Percentiles rank a stretch among this genome's conserved stretches.
Conservation (phyloP, 768 basidiomycete genomes). For the Mycena chlorophos region DNA sequence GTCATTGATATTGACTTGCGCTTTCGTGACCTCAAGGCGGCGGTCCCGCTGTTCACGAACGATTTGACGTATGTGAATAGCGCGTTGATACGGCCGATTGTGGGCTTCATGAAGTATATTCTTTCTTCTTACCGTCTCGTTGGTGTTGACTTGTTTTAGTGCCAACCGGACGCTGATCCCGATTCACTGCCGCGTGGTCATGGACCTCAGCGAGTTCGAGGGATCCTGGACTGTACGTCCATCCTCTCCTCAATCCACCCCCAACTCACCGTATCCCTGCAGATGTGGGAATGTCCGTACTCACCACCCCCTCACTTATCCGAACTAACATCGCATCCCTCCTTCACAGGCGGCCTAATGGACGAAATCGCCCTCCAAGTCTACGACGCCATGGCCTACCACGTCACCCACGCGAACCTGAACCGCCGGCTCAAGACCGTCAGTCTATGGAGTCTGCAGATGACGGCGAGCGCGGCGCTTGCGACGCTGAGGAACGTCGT, state of each 20-base stretch:
- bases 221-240: constrained; percentile 90
- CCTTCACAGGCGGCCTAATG: constrained; percentile 79
- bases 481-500: constrained; percentile 73
- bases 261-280: constrained; percentile 17
- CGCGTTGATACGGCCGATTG: constrained; percentile 91
- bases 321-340: constrained; percentile 15
- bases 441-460: constrained; percentile 91
- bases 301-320: background rate
- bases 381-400: constrained; percentile 92
- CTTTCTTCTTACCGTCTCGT: constrained; percentile 1
- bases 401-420: constrained; percentile 89
- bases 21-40: constrained; percentile 94
- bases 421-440: constrained; percentile 89
- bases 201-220: constrained; percentile 85
- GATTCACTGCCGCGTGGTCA: constrained; percentile 86
- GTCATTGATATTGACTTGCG: constrained; percentile 91
- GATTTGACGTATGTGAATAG: constrained; percentile 91
- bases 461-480: constrained; percentile 86
- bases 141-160: constrained; percentile 42
- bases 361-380: constrained; percentile 87
- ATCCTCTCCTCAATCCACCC: constrained; percentile 10
- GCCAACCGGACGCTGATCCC: constrained; percentile 92
- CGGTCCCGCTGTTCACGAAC: constrained; percentile 86
- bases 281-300: constrained; percentile 91
- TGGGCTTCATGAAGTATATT: constrained; percentile 93